Base-by-base conservation (phyloP, 495 filamentous ascomycete genomes). In the Cercophora scortea region DNA sequence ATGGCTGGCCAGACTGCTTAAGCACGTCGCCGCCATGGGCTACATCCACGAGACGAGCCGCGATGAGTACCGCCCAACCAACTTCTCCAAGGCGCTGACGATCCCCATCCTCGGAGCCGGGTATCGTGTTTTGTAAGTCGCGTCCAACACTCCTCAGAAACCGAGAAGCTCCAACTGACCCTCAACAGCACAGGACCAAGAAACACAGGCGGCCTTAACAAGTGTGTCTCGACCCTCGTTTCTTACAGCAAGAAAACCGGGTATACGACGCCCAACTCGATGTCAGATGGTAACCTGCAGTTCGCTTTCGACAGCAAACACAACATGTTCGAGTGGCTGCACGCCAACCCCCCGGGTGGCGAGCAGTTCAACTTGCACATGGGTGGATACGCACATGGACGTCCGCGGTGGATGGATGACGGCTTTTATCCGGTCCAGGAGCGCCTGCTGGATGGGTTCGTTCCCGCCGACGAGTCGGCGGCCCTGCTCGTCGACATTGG, bases 401-500 rank as follows among this genome's bases (percentile, higher is more conserved):
- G 72, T 4, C 68, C 77, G 8, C 71, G 66, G 25, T 82, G 77
- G 79, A 71, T 79, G 57, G 76, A 80, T 51, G 42, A 53, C 0
- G 69, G 68, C 8, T 76, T 77, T 59, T 80, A 75, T 53, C 73
- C 78, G 3, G 70, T 79, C 0, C 45, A 58, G 25, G 70, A 75
- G 18, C 62, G 56, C 0, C 67, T 81, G 0, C 39, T 70, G 13
- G 39, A 65, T 6, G 67, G 64, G 2, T 50, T 51, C 45, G 55
- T 55, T 11, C 17, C 32, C 11, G 10, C 57, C 39, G 32, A 69
- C 4, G 59, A 61, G 0, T 39, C 45, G 18, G 39, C 15, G 0
- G 35, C 34, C 1, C 57, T 82, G 3, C 55, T 83, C 2, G 77
- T 84, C 11, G 82, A 86, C 59, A 63, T 83, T 1, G 79, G 71